phyloP scores from a whole-genome alignment of 2,329 filamentous ascomycete genomes.

The Aureobasidium zeae region DNA sequence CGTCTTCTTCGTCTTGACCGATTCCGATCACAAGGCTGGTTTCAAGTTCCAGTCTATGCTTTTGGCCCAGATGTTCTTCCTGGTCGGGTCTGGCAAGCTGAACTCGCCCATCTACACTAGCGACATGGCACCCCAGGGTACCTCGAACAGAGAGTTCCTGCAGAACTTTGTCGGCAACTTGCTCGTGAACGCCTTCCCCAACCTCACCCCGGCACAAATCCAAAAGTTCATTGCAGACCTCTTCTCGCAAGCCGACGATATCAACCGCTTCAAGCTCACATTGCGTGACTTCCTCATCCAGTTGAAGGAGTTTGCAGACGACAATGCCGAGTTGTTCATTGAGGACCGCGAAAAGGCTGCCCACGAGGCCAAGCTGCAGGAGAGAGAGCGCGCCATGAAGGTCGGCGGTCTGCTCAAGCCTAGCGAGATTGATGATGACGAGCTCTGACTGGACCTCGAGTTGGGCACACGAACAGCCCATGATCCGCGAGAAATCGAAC shows the following conservation, averaged over 20 bases:
- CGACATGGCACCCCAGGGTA: conserved; percentile 74
- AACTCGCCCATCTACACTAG: conserved; percentile 80
- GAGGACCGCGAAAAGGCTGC: conserved; percentile 93
- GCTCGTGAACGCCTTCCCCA: conserved; percentile 83
- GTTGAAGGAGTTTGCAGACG: conserved; percentile 90
- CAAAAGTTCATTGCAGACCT: conserved; percentile 80
- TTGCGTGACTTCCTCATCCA: conserved; percentile 95
- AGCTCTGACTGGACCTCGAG: conserved; percentile 66
- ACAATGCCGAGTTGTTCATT: conserved; percentile 87
- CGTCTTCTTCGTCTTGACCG: conserved; percentile 95
- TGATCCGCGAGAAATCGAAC: conserved; percentile 6
- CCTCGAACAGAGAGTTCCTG: conserved; percentile 83
- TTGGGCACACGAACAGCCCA: conserved; percentile 28
- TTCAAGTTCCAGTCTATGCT: conserved; percentile 97
- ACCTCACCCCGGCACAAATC: conserved; percentile 80
- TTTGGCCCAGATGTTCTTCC: conserved; percentile 90
- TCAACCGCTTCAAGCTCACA: conserved; percentile 91
- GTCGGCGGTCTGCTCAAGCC: conserved; percentile 94
- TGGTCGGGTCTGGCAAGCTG: conserved; percentile 83
- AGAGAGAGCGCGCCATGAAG: conserved; percentile 87
- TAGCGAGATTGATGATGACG: conserved; percentile 77
- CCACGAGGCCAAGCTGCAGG: conserved; percentile 72
- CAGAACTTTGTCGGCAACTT: conserved; percentile 77
- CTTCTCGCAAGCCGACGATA: conserved; percentile 78
- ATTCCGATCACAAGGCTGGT: conserved; percentile 95